These are phyloP conservation scores for Pseudogymnoascus verrucosus DNA, from an alignment of 2,329 filamentous ascomycete genomes.

Conservation along the genomic window DNA sequence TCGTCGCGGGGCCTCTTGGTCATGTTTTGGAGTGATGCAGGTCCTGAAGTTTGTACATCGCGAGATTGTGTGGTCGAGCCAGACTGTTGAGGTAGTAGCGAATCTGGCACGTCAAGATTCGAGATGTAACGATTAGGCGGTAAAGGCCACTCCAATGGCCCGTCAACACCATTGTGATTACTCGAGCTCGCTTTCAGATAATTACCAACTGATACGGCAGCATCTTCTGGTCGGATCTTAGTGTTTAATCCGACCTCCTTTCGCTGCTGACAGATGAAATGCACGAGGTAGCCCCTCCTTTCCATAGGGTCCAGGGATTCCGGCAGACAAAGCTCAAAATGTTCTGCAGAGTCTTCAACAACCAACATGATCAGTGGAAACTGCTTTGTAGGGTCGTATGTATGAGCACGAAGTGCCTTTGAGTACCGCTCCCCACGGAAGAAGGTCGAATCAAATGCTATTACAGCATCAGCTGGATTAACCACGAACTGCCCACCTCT, in stretches of 20 bases:
- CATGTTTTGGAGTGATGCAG: background rate
- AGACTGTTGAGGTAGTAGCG: slow-evolving; percentile 2
- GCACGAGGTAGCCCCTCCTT: slow-evolving; percentile 20
- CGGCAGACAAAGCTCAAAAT: slow-evolving; percentile 24
- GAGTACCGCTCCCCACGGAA: slow-evolving; percentile 6
- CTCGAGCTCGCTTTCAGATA: slow-evolving; percentile 15
- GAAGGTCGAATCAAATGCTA: slow-evolving; percentile 14
- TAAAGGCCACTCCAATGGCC: slow-evolving; percentile 14
- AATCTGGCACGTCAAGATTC: slow-evolving; percentile 7
- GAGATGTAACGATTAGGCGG: background rate
- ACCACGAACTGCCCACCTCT: slow-evolving; percentile 11
- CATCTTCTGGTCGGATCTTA: slow-evolving; percentile 18
- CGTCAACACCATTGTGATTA: background rate
- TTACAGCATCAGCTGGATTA: slow-evolving; percentile 12
- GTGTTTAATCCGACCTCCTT: slow-evolving; percentile 18
- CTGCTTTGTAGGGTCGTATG: slow-evolving; percentile 10
- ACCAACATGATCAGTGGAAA: slow-evolving; percentile 22
- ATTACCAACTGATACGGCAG: slow-evolving; percentile 20
- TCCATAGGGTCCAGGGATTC: slow-evolving; percentile 14
- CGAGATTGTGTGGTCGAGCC: slow-evolving; percentile 15
- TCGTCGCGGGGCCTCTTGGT: slow-evolving; percentile 15
- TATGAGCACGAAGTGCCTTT: slow-evolving; percentile 2
- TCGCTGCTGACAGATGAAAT: slow-evolving; percentile 19
- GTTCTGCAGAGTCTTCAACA: slow-evolving; percentile 24
- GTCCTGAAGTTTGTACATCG: slow-evolving; percentile 6